Conservation (phyloP, 2,329 filamentous ascomycete species). For the Orbilia quercus region DNA sequence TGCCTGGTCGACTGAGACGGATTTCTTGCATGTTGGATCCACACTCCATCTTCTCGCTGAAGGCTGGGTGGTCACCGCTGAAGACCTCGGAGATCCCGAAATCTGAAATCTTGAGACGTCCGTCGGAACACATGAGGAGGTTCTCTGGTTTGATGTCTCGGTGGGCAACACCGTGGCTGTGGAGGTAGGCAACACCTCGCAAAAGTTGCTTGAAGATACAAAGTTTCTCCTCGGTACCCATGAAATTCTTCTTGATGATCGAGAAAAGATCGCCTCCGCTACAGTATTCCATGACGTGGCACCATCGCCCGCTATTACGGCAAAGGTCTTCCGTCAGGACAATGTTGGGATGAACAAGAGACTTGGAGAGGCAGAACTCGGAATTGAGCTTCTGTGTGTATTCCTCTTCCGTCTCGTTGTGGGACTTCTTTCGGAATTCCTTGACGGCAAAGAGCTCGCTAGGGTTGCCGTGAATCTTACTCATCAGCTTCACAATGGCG, state of each 20-base stretch:
- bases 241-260: slow-evolving; percentile 77
- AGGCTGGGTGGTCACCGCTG: slow-evolving; percentile 80
- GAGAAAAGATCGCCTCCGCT: slow-evolving; percentile 81
- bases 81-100: slow-evolving; percentile 92
- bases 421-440: slow-evolving; percentile 80
- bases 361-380: slow-evolving; percentile 88
- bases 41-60: slow-evolving; percentile 78
- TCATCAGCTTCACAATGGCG: slow-evolving; percentile 84
- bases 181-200: slow-evolving; percentile 83
- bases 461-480: slow-evolving; percentile 71
- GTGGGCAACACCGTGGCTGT: slow-evolving; percentile 85
- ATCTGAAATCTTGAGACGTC: slow-evolving; percentile 89
- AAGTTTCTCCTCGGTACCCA: slow-evolving; percentile 75
- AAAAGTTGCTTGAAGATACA: slow-evolving; percentile 92
- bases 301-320: slow-evolving; percentile 77
- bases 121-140: slow-evolving; percentile 79
- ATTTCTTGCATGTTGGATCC: slow-evolving; percentile 77
- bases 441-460: slow-evolving; percentile 83
- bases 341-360: slow-evolving; percentile 85
- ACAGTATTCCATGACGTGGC: slow-evolving; percentile 94
- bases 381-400: slow-evolving; percentile 92
- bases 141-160: slow-evolving; percentile 93
- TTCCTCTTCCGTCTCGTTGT: slow-evolving; percentile 75
- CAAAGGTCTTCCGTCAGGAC: slow-evolving; percentile 83
- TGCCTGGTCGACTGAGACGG: slow-evolving; percentile 78